phyloP scores from a whole-genome alignment of 176 grass and related monocot genomes.

The Coix lacrymajobi region DNA sequence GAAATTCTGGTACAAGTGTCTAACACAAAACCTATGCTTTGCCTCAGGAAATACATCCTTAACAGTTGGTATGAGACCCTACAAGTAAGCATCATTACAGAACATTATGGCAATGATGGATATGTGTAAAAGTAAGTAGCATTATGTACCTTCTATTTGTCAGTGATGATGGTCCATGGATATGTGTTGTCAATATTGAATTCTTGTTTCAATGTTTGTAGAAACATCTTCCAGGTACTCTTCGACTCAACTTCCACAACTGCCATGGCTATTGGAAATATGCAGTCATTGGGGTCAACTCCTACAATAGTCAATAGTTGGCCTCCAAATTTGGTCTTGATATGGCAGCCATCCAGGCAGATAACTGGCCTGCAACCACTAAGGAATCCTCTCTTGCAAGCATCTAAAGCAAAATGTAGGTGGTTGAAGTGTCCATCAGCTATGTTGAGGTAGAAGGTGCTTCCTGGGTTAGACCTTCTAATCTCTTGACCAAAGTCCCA shows the following conservation, averaged over 20 bases:
- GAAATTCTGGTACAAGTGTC: no score
- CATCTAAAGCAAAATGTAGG: background rate
- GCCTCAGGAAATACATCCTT: no score
- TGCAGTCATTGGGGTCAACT: background rate
- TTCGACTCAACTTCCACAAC: background rate
- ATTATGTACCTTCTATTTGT: no score
- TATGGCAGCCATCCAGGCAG: background rate
- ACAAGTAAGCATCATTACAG: no score
- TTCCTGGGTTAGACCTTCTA: background rate
- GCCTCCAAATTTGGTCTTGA: background rate
- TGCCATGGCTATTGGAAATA: background rate
- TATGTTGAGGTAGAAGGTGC: background rate
- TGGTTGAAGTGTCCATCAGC: background rate
- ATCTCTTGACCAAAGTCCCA: background rate
- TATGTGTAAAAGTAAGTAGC: no score
- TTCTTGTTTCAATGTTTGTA: no score
- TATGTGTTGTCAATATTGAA: no score
- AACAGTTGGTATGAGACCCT: no score
- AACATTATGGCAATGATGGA: no score
- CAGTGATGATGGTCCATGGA: no score
- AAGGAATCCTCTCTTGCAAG: background rate
- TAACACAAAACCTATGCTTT: no score
- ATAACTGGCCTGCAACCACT: background rate
- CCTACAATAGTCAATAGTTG: background rate
- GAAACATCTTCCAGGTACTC: background rate